These are phyloP conservation scores for Rosa lucieae DNA, from an alignment of 306 rosid genomes.

Conservation along the genomic window DNA sequence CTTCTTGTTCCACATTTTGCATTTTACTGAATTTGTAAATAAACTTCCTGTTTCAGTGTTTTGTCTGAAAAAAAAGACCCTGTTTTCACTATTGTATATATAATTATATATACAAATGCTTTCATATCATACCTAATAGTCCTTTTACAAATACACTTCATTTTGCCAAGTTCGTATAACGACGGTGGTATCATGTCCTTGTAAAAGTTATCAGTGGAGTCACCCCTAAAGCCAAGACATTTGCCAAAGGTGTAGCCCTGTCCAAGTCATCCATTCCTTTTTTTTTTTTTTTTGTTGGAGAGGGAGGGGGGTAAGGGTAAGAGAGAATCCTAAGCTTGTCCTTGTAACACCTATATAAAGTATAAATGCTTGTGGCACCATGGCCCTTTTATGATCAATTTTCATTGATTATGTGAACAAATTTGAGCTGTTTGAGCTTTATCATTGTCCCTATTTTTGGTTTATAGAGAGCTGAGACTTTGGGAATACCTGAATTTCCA, in stretches of 20 bases:
- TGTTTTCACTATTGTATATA: not conserved
- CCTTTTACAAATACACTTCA: not conserved
- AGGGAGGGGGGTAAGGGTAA: no score
- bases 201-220: not conserved
- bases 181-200: not conserved
- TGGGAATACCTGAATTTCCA: conserved; percentile 89
- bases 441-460: conserved; percentile 24
- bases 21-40: not conserved
- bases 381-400: conserved; percentile 4
- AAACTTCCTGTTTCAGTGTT: not conserved
- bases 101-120: not conserved
- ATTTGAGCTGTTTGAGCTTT: not conserved
- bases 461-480: conserved; percentile 72
- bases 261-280: not conserved
- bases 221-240: not conserved
- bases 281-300: no score
- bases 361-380: not conserved
- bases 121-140: not conserved
- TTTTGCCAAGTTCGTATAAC: not conserved
- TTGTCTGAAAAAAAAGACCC: not conserved
- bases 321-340: not conserved
- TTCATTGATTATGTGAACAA: not conserved
- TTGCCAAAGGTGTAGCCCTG: not conserved
- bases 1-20: not conserved
- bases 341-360: not conserved